These are phyloP conservation scores for Climacium dendroides DNA, from an alignment of 225 moss, liverwort and hornwort species.

Conservation along the genomic window DNA sequence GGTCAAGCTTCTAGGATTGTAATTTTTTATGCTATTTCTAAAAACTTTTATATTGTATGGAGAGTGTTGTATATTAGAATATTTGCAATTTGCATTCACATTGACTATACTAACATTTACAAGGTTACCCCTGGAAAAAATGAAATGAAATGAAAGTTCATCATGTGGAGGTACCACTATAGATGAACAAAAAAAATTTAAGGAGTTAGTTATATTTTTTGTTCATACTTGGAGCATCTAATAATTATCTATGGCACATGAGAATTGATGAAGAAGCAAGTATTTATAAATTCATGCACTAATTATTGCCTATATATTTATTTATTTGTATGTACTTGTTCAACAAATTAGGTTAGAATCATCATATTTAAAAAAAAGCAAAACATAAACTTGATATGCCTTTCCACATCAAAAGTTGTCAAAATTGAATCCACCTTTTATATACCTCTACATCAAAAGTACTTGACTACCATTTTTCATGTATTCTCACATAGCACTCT, in stretches of 20 bases:
- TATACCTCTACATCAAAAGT: too few relatives aligned
- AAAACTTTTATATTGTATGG: too few relatives aligned
- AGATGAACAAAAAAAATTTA: neutral
- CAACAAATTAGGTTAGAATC: too few relatives aligned
- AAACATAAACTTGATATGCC: too few relatives aligned
- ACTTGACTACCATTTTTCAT: too few relatives aligned
- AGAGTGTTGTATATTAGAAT: neutral
- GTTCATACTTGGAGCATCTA: neutral
- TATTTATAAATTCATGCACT: neutral
- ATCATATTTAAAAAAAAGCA: too few relatives aligned
- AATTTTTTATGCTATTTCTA: too few relatives aligned
- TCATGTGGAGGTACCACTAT: neutral
- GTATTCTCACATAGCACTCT: too few relatives aligned
- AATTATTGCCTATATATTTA: neutral
- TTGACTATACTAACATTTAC: neutral
- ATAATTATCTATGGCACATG: neutral
- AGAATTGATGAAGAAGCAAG: neutral
- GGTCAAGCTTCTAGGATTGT: neutral
- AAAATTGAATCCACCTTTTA: too few relatives aligned
- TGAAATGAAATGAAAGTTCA: neutral
- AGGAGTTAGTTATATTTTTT: neutral
- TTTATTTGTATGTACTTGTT: too few relatives aligned
- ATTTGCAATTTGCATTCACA: neutral
- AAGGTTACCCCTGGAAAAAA: neutral
- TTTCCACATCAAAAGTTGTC: too few relatives aligned